These are phyloP conservation scores for Kalaharituber pfeilii DNA, from an alignment of 2,329 filamentous ascomycete genomes.

Conservation along the genomic window DNA sequence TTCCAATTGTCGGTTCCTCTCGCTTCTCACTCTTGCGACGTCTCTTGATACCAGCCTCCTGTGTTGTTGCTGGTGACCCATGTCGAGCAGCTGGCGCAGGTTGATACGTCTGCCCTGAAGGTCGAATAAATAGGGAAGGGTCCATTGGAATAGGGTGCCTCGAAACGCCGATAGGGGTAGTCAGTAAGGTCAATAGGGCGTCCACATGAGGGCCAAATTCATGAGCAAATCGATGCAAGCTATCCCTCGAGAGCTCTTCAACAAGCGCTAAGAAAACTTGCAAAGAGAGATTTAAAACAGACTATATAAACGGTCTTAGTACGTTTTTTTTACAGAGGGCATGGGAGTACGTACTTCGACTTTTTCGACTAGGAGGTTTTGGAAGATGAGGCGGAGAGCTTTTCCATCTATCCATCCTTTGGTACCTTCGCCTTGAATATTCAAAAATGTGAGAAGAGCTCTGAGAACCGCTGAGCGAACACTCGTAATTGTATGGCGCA, in stretches of 20 bases:
- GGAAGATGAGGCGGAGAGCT: conserved; percentile 74
- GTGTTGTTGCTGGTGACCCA: conserved; percentile 35
- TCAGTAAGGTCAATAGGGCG: conserved; percentile 64
- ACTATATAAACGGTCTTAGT: conserved; percentile 8
- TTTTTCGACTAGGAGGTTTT: conserved; percentile 85
- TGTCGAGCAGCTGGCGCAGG: conserved; percentile 29
- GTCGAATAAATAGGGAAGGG: conserved; percentile 70
- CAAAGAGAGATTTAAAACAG: conserved; percentile 52
- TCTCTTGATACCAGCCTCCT: conserved; percentile 48
- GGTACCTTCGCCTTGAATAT: conserved; percentile 60
- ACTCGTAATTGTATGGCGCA: conserved; percentile 91
- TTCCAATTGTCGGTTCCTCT: conserved; percentile 46
- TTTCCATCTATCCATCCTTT: conserved; percentile 86
- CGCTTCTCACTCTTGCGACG: conserved; percentile 71
- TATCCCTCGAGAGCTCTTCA: conserved; percentile 43
- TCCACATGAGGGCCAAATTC: conserved; percentile 62
- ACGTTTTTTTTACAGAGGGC: background rate
- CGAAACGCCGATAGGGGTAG: conserved; percentile 83
- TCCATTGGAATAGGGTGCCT: conserved; percentile 89
- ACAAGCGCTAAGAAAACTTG: conserved; percentile 75
- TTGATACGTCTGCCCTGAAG: conserved; percentile 68
- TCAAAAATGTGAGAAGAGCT: conserved; percentile 80
- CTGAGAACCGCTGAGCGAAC: conserved; percentile 86
- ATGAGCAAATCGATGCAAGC: conserved; percentile 45
- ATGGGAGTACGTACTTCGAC: conserved; percentile 48